phyloP scores from a whole-genome alignment of 2,329 filamentous ascomycete species.

The Neofusicoccum laricinum region DNA sequence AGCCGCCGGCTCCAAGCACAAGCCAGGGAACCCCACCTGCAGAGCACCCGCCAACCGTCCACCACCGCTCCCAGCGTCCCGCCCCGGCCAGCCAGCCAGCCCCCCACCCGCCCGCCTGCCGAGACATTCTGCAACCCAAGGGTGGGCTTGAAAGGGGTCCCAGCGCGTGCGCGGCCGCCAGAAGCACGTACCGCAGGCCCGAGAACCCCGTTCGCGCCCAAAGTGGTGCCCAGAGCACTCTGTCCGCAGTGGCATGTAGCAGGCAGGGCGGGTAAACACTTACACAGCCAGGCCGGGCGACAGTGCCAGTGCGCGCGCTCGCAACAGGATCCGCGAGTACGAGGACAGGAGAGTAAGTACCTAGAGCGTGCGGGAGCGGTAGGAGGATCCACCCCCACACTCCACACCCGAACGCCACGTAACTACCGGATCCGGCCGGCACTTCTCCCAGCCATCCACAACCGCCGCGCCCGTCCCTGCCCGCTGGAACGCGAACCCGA shows the following conservation, averaged over 20 bases:
- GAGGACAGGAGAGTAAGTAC: too few relatives aligned
- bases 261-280: not conserved
- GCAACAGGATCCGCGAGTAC: too few relatives aligned
- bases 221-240: too few relatives aligned
- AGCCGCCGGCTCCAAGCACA: not conserved
- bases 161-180: not conserved
- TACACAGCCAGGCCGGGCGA: not conserved
- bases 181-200: not conserved
- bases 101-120: not conserved
- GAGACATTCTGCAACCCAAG: not conserved
- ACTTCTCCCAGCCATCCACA: not conserved
- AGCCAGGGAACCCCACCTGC: not conserved
- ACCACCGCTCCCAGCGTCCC: not conserved
- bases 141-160: not conserved
- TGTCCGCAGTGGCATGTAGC: not conserved
- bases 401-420: too few relatives aligned
- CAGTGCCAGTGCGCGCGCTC: too few relatives aligned
- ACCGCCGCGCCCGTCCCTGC: too few relatives aligned
- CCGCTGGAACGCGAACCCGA: too few relatives aligned
- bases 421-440: too few relatives aligned
- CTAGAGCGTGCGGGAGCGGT: too few relatives aligned
- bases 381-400: too few relatives aligned
- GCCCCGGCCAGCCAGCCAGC: not conserved
- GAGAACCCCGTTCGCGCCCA: not conserved
- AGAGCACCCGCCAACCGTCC: not conserved